Evolutionary conservation across 352 stramenopile genomes (phyloP).

Genomic region (Thraustotheca clavata): DNA sequence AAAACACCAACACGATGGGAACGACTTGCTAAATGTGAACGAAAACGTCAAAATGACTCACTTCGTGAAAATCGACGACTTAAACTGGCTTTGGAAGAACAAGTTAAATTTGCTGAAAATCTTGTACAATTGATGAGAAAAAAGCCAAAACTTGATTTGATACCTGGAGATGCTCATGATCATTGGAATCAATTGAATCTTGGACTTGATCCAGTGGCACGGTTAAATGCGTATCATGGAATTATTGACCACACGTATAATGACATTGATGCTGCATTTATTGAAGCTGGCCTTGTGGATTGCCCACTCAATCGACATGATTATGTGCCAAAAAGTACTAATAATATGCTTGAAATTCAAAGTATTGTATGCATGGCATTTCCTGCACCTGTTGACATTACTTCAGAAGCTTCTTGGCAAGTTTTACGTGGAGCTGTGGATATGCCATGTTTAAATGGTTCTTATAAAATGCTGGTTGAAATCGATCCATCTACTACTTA

Average conservation of each 20-base stretch:
- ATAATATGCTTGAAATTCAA: neutral
- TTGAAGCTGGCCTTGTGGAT: conserved; percentile 3
- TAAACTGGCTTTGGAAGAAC: neutral
- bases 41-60: neutral
- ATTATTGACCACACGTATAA: conserved; percentile 3
- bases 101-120: neutral
- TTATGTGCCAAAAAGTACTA: neutral
- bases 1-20: neutral
- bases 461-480: neutral
- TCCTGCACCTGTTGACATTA: neutral
- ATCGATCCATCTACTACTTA: neutral
- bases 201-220: neutral
- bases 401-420: neutral
- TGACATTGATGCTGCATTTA: neutral
- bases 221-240: neutral
- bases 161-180: neutral
- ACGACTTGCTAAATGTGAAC: neutral
- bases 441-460: neutral
- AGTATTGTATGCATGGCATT: neutral
- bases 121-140: neutral
- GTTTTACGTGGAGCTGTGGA: neutral
- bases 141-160: neutral
- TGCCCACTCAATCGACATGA: neutral
- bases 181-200: neutral
- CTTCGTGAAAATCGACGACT: neutral